Conservation (phyloP, 805 yeast species). For the Starmerella gropengiesseri region DNA sequence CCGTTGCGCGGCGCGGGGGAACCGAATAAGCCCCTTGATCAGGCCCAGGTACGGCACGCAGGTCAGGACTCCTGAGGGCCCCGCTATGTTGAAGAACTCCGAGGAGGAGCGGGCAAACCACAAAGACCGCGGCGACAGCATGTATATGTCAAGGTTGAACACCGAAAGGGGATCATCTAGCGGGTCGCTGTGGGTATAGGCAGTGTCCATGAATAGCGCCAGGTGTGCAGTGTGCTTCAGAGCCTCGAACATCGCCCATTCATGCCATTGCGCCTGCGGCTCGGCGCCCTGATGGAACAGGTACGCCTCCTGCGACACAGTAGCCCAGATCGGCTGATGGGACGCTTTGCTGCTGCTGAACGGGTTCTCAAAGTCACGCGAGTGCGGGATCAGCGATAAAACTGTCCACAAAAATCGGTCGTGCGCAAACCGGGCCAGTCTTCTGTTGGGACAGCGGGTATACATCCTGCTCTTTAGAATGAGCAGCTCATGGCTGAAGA, state of each 20-base stretch:
- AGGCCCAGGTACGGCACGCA: slow-evolving; percentile 27
- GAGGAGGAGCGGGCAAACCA: slow-evolving; percentile 25
- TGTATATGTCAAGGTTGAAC: slow-evolving; percentile 27
- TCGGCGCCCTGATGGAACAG: slow-evolving; percentile 25
- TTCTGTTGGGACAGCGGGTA: too few relatives aligned
- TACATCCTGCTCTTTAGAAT: too few relatives aligned
- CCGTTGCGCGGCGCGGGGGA: slow-evolving; percentile 24
- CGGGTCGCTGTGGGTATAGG: slow-evolving; percentile 16
- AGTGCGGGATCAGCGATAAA: slow-evolving; percentile 22
- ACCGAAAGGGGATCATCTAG: slow-evolving; percentile 21
- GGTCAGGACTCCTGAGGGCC: slow-evolving; percentile 21
- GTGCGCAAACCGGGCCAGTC: slow-evolving; percentile 18
- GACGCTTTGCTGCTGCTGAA: background rate
- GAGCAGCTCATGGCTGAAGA: slow-evolving; percentile 27
- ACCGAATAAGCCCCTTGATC: slow-evolving; percentile 27
- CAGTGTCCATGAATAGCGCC: slow-evolving; percentile 26
- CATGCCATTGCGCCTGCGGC: slow-evolving; percentile 33
- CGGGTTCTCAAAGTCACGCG: slow-evolving; percentile 9
- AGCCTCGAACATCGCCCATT: slow-evolving; percentile 40
- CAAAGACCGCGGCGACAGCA: slow-evolving; percentile 26
- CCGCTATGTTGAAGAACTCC: slow-evolving; percentile 26
- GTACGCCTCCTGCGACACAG: slow-evolving; percentile 23
- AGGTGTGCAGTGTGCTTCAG: slow-evolving; percentile 30
- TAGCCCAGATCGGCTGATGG: slow-evolving; percentile 25
- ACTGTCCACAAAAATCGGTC: slow-evolving; percentile 23